Base-by-base conservation (phyloP, 495 filamentous ascomycete species). In the Penicillium turbatum region DNA sequence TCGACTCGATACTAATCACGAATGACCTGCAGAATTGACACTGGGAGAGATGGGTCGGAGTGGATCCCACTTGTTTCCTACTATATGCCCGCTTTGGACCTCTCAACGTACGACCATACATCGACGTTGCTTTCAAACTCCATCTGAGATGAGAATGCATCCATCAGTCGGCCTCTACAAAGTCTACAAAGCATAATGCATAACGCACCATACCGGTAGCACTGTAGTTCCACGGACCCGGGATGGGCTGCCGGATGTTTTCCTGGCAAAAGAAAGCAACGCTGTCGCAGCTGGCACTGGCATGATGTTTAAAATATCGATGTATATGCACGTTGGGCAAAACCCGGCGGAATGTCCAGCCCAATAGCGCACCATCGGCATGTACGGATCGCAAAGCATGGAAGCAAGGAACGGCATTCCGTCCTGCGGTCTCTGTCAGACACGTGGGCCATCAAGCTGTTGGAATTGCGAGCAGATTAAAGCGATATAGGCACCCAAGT, bases 361-460 rank as follows among this genome's bases (percentile, higher is more conserved):
- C 36, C 48, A 48, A 37, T 37, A 27, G 13, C 15, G 13, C 39
- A 12, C 39, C 26, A n/a, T 53, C 48, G 48, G 48, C 27, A 51
- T 42, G 37, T 40, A 31, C 24, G 27, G 27, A 42, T 32, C 48
- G 26, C 5, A 19, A 17, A 40, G 48, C 35, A 51, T 51, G 48
- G 48, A 51, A 42, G 48, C 37, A 51, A 51, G 49, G 40, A 31
- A 46, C 51, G 26, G 24, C 51, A 53, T 53, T 46, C 29, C 47
- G 10, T 30, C 15, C 21, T 15, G 13, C 8, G 41, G 12, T 35
- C 13, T 34, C 30, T 46, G 35, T 46, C 51, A 53, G 51, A 53
- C 51, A 53, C 51, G 51, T 53, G 51, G 41, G 17, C 12, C 5
- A 45, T 24, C 30, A 38, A 16, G 46, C 11, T 38, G 34, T 24